Base-by-base conservation (phyloP, 306 rosid genomes). In the Phaseolus lunatus region DNA sequence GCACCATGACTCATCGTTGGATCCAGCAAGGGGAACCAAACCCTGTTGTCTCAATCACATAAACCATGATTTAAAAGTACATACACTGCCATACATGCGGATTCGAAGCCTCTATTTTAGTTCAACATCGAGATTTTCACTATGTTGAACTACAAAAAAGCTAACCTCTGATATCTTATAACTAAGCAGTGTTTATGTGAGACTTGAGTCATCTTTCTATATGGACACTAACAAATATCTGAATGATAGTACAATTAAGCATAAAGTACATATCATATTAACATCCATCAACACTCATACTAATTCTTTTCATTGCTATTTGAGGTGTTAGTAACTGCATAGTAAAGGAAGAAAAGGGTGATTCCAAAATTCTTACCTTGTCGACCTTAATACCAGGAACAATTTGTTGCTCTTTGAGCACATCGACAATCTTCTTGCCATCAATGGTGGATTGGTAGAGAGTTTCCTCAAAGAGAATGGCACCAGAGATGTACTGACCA, bases 381-480 rank as follows among this genome's bases (percentile, higher is more conserved):
- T 93, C 98, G 0, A 91, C 96, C 79, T 93, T 93, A 72, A 93
- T 93, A 59, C 98, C 98, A 0, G 98, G 98, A 43, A 93, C 90
- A 56, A 93, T 85, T 33, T 84, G 83, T 54, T 93, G 98, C 79
- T 84, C 88, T 16, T 23, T 33, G 10, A 93, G 96, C 9, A 93
- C 88, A 73, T 93, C 96, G 1, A 93, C 91, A 0, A 93, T 91
- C 90, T 93, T 93, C 78, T n/a, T 88, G 3, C 98, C 98, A 9
- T 91, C 96, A 24, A 9, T 18, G 18, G 98, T 89, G 82, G 98
- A 89, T 84, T 93, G 98, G 89, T 93, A 93, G 75, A 93, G 96
- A 80, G 98, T 93, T 84, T 93, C 98, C 88, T 93, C 98, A 39
- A 93, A 93, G 50, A 93, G 96, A 58, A 93, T 93, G 77, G 96